phyloP scores from a whole-genome alignment of 164 flowering plant species.

The Brasenia schreberi region DNA sequence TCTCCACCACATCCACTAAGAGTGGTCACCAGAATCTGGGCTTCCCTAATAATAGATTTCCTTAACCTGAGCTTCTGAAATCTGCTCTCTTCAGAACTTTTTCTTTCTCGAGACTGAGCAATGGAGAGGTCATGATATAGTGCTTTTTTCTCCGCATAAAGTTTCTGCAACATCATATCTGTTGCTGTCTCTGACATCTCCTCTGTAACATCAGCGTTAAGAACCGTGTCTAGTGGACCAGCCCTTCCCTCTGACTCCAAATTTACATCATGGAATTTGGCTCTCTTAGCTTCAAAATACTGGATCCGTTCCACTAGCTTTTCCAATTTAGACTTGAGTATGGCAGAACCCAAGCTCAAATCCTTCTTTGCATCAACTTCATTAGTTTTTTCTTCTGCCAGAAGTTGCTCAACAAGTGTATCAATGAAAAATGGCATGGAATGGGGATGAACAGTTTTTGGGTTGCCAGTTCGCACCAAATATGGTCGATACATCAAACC shows the following conservation, averaged over 20 bases:
- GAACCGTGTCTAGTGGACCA: conserved; percentile 16
- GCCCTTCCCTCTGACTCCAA: conserved; percentile 9
- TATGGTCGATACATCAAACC: conserved; percentile 76
- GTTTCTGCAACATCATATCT: conserved; percentile 33
- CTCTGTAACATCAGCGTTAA: conserved; percentile 22
- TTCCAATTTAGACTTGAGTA: conserved; percentile 62
- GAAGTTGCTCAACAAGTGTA: conserved; percentile 77
- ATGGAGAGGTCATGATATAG: conserved; percentile 49
- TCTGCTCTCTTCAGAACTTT: conserved; percentile 47
- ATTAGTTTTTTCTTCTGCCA: conserved; percentile 48
- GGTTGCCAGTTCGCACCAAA: conserved; percentile 92
- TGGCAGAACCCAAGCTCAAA: conserved; percentile 24
- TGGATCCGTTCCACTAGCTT: conserved; percentile 61
- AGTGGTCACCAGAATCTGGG: conserved; percentile 83
- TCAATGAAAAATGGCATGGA: conserved; percentile 86
- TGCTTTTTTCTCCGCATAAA: conserved; percentile 64
- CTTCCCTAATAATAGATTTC: conserved; percentile 67
- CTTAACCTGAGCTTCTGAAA: conserved; percentile 54
- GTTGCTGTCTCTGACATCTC: conserved; percentile 51
- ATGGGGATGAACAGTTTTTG: conserved; percentile 71
- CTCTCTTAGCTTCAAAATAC: conserved; percentile 67
- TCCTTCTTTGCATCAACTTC: conserved; percentile 21
- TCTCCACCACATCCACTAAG: conserved; percentile 98
- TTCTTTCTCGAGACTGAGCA: conserved; percentile 71
- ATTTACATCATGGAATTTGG: conserved; percentile 42